Percentiles rank a stretch among this genome's conserved stretches.
Evolutionary conservation across 305 asterid genomes (phyloP).

Genomic region (Andrographis paniculata): DNA sequence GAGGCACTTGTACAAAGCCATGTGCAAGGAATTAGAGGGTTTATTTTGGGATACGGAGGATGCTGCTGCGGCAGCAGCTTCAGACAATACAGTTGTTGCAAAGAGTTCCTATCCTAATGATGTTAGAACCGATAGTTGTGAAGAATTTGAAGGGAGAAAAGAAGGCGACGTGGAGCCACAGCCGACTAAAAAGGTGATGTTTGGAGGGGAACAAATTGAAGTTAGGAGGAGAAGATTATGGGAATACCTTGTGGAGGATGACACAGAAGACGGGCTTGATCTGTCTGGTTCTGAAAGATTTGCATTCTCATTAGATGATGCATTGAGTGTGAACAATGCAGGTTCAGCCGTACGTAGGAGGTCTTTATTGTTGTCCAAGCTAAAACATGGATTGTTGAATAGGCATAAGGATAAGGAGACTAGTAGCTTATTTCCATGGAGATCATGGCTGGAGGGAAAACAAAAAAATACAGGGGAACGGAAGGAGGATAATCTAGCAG

Average conservation of each 20-base stretch:
- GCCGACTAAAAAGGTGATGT: slow-evolving; percentile 52
- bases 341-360: slow-evolving; percentile 78
- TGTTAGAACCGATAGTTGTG: slow-evolving; percentile 18
- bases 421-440: slow-evolving; percentile 74
- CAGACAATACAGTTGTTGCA: slow-evolving; percentile 27
- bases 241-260: slow-evolving; percentile 89
- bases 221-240: slow-evolving; percentile 87
- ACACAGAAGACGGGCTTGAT: slow-evolving; percentile 85
- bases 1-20: slow-evolving; percentile 82
- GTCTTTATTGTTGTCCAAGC: slow-evolving; percentile 69
- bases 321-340: slow-evolving; percentile 68
- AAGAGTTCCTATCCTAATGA: slow-evolving; percentile 25
- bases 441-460: slow-evolving; percentile 70
- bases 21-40: slow-evolving; percentile 86
- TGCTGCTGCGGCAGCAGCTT: slow-evolving; percentile 31
- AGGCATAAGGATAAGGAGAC: slow-evolving; percentile 75
- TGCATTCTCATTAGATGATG: slow-evolving; percentile 94
- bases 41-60: slow-evolving; percentile 85
- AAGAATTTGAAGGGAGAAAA: slow-evolving; percentile 29
- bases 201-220: slow-evolving; percentile 58
- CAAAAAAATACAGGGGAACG: slow-evolving; percentile 40
- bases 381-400: slow-evolving; percentile 71
- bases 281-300: slow-evolving; percentile 97
- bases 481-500: slow-evolving; percentile 37
- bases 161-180: slow-evolving; percentile 28